Conservation (phyloP, 2,329 filamentous ascomycete species). For the Cryphonectria parasitica region DNA sequence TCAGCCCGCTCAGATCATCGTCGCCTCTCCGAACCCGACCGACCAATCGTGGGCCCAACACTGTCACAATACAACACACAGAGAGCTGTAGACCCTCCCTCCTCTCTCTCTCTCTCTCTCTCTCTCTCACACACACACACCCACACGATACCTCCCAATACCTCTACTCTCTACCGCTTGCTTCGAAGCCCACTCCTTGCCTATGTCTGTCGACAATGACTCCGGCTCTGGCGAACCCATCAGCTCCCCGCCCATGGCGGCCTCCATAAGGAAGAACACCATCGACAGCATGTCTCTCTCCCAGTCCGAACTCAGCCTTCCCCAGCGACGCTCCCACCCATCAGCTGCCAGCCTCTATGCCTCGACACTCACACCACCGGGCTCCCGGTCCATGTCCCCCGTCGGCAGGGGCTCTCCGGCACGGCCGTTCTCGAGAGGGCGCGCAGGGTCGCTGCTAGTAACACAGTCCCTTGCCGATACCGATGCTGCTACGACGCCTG, state of each 20-base stretch:
- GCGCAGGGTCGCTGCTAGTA: slow-evolving; percentile 53
- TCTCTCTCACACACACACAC: not conserved
- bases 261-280: slow-evolving; percentile 62
- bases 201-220: slow-evolving; percentile 30
- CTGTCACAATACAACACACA: not conserved
- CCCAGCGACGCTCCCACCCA: slow-evolving; percentile 58
- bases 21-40: slow-evolving; percentile 5
- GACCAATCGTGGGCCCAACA: slow-evolving; percentile 6
- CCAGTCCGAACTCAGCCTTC: slow-evolving; percentile 56
- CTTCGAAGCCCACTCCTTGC: slow-evolving; percentile 17
- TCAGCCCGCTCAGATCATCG: not conserved
- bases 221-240: slow-evolving; percentile 26
- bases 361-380: slow-evolving; percentile 68
- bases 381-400: slow-evolving; percentile 70
- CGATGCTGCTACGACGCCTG: slow-evolving; percentile 48
- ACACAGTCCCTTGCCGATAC: slow-evolving; percentile 50
- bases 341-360: slow-evolving; percentile 66
- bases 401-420: slow-evolving; percentile 62
- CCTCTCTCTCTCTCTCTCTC: not conserved
- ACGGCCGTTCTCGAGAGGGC: slow-evolving; percentile 60
- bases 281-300: slow-evolving; percentile 50
- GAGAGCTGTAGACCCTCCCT: not conserved
- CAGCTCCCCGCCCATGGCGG: slow-evolving; percentile 64
- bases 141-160: no score
- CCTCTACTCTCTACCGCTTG: not conserved